A percentile compares a stretch with the other conserved stretches of the same genome.
Evolutionary conservation across 2,329 filamentous ascomycete genomes (phyloP).

Genomic region (Fusarium sacchari): DNA sequence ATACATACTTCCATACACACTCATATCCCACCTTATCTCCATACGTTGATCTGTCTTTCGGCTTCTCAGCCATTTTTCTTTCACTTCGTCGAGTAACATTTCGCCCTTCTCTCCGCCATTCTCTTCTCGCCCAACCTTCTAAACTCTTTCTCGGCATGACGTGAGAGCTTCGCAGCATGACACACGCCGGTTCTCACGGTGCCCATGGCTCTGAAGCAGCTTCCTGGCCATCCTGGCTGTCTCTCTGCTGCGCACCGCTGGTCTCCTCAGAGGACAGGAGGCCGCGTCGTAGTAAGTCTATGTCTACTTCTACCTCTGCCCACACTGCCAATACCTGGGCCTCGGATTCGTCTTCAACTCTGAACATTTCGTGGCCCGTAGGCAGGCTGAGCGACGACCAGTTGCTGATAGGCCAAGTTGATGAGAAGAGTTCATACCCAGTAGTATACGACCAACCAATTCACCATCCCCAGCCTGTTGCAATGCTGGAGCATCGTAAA

Average conservation of each 20-base stretch:
- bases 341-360: slow-evolving; percentile 36
- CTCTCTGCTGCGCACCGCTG: slow-evolving; percentile 57
- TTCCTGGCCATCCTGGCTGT: slow-evolving; percentile 58
- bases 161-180: slow-evolving; percentile 51
- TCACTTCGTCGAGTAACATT: slow-evolving; percentile 13
- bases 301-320: slow-evolving; percentile 38
- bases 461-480: slow-evolving; percentile 44
- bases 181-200: slow-evolving; percentile 54
- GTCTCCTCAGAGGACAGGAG: slow-evolving; percentile 53
- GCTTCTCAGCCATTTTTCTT: slow-evolving; percentile 5
- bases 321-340: slow-evolving; percentile 27
- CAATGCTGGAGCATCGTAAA: slow-evolving; percentile 34
- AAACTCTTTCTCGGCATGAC: slow-evolving; percentile 39
- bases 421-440: slow-evolving; percentile 43
- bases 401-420: slow-evolving; percentile 47
- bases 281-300: slow-evolving; percentile 52
- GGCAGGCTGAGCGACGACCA: slow-evolving; percentile 42
- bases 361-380: slow-evolving; percentile 43
- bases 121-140: slow-evolving; percentile 13
- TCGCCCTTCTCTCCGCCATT: slow-evolving; percentile 22
- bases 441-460: slow-evolving; percentile 45
- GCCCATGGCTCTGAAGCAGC: slow-evolving; percentile 54
- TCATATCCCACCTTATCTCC: slow-evolving; percentile 20
- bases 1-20: slow-evolving; percentile 33
- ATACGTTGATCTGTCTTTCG: slow-evolving; percentile 15